Evolutionary conservation across 2,329 filamentous ascomycete genomes (phyloP).

Genomic region (Cladosporium sp.): DNA sequence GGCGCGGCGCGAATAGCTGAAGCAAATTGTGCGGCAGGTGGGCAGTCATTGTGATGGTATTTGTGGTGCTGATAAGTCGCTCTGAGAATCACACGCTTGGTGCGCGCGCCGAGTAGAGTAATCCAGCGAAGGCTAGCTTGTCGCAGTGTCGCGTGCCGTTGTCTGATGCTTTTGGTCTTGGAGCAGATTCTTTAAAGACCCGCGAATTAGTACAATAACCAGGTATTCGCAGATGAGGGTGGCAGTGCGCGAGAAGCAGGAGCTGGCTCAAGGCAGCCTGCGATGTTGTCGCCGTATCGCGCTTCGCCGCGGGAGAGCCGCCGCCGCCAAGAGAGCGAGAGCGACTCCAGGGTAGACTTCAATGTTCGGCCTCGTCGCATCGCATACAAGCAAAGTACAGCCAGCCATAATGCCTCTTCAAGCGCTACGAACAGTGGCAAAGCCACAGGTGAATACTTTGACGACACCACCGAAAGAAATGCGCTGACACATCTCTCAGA

Average conservation of each 20-base stretch:
- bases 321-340: neutral
- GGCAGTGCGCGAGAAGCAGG: neutral
- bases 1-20: conserved; percentile 90
- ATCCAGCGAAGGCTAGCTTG: neutral
- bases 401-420: conserved; percentile 42
- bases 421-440: conserved; percentile 51
- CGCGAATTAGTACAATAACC: neutral
- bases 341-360: neutral
- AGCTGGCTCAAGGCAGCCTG: neutral
- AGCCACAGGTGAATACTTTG: conserved; percentile 48
- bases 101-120: neutral
- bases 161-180: neutral
- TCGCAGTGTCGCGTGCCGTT: neutral
- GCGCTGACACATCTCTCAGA: conserved; percentile 51
- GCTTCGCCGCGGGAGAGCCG: neutral
- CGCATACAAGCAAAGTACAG: neutral
- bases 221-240: neutral
- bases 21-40: conserved; percentile 90
- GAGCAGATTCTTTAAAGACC: too few species aligned
- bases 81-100: neutral
- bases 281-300: neutral
- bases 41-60: conserved; percentile 69
- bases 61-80: neutral
- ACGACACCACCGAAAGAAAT: neutral
- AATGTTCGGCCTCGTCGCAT: neutral